phyloP scores from a whole-genome alignment of 305 asterid species.

The Rubia tinctorum region DNA sequence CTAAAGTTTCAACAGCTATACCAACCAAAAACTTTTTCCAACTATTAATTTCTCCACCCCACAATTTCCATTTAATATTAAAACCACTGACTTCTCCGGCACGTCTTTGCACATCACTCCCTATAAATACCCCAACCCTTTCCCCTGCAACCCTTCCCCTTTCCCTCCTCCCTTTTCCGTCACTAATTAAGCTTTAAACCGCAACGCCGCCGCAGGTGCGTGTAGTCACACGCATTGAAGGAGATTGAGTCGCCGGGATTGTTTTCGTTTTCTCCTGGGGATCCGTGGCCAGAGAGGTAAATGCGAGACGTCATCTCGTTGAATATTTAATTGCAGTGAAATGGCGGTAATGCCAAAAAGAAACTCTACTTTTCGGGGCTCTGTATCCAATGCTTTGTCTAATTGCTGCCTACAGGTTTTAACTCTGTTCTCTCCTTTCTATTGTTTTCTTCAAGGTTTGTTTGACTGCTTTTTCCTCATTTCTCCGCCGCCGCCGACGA shows the following conservation, averaged over 20 bases:
- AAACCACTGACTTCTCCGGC: slow-evolving; percentile 21
- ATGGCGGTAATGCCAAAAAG: not conserved
- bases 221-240: not conserved
- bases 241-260: slow-evolving; percentile 17
- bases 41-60: not conserved
- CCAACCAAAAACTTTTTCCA: not conserved
- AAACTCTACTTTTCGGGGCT: not conserved
- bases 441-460: slow-evolving; percentile 22
- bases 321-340: not conserved
- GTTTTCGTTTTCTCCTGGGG: not conserved
- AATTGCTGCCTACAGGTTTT: not conserved
- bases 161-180: slow-evolving; percentile 1
- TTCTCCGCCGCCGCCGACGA: not conserved
- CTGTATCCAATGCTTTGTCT: not conserved
- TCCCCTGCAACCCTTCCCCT: not conserved
- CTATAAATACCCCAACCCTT: slow-evolving; percentile 17
- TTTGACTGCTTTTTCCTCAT: slow-evolving; percentile 6
- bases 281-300: slow-evolving; percentile 5
- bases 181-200: not conserved
- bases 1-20: not conserved
- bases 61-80: not conserved
- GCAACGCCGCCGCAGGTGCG: not conserved
- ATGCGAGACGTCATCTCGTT: slow-evolving; percentile 1
- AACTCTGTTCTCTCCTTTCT: slow-evolving; percentile 9
- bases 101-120: slow-evolving; percentile 31